Percentiles rank a stretch among this genome's conserved stretches.
phyloP scores from a whole-genome alignment of 78 protist genomes.

The Monocercomonoides exilis region DNA sequence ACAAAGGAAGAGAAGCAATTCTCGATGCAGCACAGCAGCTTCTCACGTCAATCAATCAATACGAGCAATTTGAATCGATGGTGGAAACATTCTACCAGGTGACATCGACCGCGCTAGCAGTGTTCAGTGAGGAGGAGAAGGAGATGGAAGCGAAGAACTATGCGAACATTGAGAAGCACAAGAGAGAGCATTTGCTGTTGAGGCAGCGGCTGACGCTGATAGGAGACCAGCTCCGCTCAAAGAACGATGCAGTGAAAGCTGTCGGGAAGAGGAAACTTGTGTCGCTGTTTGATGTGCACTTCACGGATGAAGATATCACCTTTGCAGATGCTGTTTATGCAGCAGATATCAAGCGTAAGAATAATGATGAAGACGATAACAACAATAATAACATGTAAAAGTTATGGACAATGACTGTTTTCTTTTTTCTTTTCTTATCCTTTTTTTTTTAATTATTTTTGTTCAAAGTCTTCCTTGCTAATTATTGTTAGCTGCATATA shows the following conservation, averaged over 20 bases:
- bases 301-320: background rate
- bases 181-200: background rate
- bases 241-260: background rate
- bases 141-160: background rate
- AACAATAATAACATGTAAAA: too few species aligned
- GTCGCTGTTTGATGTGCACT: background rate
- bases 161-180: background rate
- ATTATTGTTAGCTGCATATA: too few species aligned
- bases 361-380: too few species aligned
- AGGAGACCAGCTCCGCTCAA: background rate
- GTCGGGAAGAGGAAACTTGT: background rate
- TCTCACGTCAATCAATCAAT: background rate
- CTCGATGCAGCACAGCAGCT: background rate
- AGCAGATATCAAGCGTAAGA: background rate
- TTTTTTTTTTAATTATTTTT: too few species aligned
- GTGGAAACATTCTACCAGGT: background rate
- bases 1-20: background rate
- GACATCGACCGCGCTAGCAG: background rate
- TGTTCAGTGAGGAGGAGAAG: background rate
- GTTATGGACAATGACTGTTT: too few species aligned
- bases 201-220: background rate
- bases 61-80: background rate
- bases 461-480: too few species aligned
- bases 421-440: too few species aligned
- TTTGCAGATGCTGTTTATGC: background rate